Evolutionary conservation across 2,329 filamentous ascomycete genomes (phyloP), one percentile per base, ranked within the genome.

Genomic region (Thielaviopsis euricoi): DNA sequence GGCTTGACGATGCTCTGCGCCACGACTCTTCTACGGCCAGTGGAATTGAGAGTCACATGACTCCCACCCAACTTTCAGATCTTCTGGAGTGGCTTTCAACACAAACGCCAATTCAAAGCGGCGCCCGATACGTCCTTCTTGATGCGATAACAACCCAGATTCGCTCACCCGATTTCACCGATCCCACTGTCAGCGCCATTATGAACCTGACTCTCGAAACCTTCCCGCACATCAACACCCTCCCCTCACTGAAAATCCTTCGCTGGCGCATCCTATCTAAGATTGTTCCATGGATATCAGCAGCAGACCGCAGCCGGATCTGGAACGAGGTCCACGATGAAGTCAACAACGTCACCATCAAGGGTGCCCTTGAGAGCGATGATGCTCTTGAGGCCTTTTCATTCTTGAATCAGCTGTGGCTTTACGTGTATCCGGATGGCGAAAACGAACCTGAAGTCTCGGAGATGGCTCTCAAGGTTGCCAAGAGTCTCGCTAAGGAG

Each of bases 111-210:
- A 66, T 59, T 57, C 67, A 52, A 52, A 67, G 61, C 5, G 63
- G 64, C 2, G 68, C 73, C 0, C 65, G 70, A 5, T 71, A 73
- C 22, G 64, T 76, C 5, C 71, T 78, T 23, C 62, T 74, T 10
- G 70, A 73, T 52, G 68, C 71, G 1, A 66, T 79, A 37, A 69
- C 71, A 0, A 65, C 70, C 22, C 74, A 74, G 3, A 63, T 78
- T 6, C 67, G 63, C 2, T 67, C 66, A 15, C 72, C 76, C 52
- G 67, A 71, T 1, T 73, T 71, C 21, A 65, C 72, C 5, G 74
- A 78, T 61, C 69, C 68, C 2, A 65, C 72, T 1, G 71, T 70
- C 6, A 67, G 65, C 22, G 68, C 66, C 53, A 64, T 77, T 2
- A 70, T 72, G 23, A 67, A 71, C 7, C 61, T 71, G 4, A 63